Conservation (phyloP, 768 basidiomycete genomes). For the Sarcodon aspratus region DNA sequence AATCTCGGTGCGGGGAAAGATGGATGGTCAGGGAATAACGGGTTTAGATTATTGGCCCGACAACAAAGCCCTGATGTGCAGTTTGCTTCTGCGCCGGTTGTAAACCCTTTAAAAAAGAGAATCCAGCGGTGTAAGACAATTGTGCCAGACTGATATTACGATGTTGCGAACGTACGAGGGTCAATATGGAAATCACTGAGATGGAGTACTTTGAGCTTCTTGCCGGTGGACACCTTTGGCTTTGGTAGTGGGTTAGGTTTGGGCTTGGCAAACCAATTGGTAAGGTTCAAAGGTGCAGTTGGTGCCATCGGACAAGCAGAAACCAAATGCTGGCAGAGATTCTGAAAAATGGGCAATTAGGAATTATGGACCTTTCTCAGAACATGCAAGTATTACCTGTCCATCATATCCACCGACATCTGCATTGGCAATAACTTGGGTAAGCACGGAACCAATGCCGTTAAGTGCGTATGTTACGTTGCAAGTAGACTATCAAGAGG, state of each 20-base stretch:
- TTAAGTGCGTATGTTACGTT: too few relatives aligned
- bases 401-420: slow-evolving; percentile 67
- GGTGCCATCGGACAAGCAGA: slow-evolving; percentile 43
- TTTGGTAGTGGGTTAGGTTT: slow-evolving; percentile 60
- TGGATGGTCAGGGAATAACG: slow-evolving; percentile 34
- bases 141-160: background rate
- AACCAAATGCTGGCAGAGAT: slow-evolving; percentile 51
- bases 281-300: slow-evolving; percentile 49
- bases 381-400: slow-evolving; percentile 30
- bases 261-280: slow-evolving; percentile 64
- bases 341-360: slow-evolving; percentile 18
- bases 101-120: slow-evolving; percentile 34
- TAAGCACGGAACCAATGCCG: slow-evolving; percentile 42
- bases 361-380: background rate
- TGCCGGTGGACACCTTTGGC: slow-evolving; percentile 45
- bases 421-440: slow-evolving; percentile 62
- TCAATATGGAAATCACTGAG: slow-evolving; percentile 73
- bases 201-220: slow-evolving; percentile 62
- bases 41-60: slow-evolving; percentile 40
- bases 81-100: slow-evolving; percentile 61
- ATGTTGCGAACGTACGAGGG: slow-evolving; percentile 35
- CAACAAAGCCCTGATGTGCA: slow-evolving; percentile 63
- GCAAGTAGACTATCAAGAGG: too few relatives aligned
- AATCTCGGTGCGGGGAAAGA: slow-evolving; percentile 56
- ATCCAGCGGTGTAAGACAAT: background rate